phyloP scores from a whole-genome alignment of 2,329 filamentous ascomycete genomes.

The Fusarium euwallaceae region DNA sequence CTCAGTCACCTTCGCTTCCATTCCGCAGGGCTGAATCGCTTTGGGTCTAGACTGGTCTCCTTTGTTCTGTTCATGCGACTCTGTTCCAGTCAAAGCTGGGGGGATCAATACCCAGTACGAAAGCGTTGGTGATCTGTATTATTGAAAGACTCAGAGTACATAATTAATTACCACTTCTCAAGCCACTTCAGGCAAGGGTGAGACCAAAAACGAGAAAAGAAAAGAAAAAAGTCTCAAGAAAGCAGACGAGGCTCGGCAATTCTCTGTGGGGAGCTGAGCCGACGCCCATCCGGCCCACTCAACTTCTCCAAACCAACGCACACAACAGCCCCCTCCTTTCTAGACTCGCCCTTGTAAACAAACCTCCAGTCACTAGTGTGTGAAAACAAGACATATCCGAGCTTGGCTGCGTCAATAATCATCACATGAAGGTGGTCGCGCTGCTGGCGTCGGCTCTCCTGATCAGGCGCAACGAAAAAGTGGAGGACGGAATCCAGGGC shows the following conservation, averaged over 20 bases:
- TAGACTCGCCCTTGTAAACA: background rate
- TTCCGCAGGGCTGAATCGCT: background rate
- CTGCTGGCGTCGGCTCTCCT: background rate
- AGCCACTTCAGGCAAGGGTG: background rate
- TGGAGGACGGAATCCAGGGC: background rate
- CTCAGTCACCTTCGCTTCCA: background rate
- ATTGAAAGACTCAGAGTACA: background rate
- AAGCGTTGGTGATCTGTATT: background rate
- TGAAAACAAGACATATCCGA: constrained; percentile 6
- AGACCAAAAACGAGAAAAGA: background rate
- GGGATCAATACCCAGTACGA: background rate
- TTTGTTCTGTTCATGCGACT: background rate
- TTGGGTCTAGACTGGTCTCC: background rate
- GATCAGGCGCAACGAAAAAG: constrained; percentile 1
- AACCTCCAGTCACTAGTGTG: constrained; percentile 9
- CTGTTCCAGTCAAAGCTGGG: background rate
- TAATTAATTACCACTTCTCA: background rate
- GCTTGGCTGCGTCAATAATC: background rate
- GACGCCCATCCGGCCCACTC: background rate
- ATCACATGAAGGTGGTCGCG: background rate
- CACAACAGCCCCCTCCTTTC: background rate
- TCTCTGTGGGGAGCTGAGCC: background rate
- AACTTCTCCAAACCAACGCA: background rate
- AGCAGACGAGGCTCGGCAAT: background rate
- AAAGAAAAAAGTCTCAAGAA: background rate